Evolutionary conservation across 192 early-diverging fungal species (phyloP), one percentile per base, ranked within the genome.

Genomic region (Gigaspora rosea): DNA sequence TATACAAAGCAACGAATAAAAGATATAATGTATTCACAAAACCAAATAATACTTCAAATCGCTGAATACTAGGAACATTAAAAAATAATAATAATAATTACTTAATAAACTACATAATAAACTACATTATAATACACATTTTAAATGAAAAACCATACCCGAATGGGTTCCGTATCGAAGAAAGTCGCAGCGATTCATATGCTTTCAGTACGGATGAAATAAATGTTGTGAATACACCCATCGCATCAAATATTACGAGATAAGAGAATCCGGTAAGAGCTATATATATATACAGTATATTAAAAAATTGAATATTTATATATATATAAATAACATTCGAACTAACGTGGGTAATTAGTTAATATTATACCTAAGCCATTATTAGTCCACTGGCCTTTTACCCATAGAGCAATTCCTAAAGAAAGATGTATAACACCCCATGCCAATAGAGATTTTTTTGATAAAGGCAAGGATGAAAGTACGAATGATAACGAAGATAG

Each of bases 1-100:
- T 86, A 70, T 88, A 83, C 85, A 89, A 88, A 15, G 85, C 86
- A 35, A 84, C 84, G 66, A 89, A 89, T 62, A 89, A 62, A 13
- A 89, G 79, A 36, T 85, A 89, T 59, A 89, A 83, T 8, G 82
- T 83, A 22, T 80, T 85, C 12, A 79, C 83, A 61, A 89, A 61
- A 18, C 84, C 86, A 78, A 88, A 82, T 61, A 89, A 73, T 56
- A 89, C 80, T 69, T 88, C 86, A 56, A 80, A 84, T 35, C 88
- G 81, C 57, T 85, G 84, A 18, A 86, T 81, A 46, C 88, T 4
- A 75, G 13, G 22, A 47, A 62, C 4, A 22, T 54, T 33, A 16
- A 36, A 10, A 62, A 32, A 59, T 4, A 66, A 65, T n/a, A n/a
- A n/a, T n/a, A n/a, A 27, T 13, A 50, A 33, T 22, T n/a, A 32